Evolutionary conservation across 495 filamentous ascomycete genomes (phyloP).

Genomic region (Achaetomiella virescens): DNA sequence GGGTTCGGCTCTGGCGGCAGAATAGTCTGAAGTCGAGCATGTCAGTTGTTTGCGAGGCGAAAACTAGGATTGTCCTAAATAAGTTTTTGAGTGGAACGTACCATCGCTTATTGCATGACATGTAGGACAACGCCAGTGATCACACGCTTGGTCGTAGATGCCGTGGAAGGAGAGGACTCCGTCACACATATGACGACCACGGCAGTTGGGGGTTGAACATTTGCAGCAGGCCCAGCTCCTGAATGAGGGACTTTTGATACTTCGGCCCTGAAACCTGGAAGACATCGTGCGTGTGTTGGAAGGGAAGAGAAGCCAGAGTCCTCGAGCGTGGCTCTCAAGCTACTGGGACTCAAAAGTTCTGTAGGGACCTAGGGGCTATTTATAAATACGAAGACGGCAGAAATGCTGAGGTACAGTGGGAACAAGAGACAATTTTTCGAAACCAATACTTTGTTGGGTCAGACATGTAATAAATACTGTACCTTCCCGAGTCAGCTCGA

Average conservation of each 20-base stretch:
- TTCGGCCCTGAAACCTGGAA: background rate
- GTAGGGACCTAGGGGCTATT: no score
- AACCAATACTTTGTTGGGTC: background rate
- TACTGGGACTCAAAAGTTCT: no score
- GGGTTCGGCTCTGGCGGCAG: no score
- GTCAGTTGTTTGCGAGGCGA: background rate
- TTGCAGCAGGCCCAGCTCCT: constrained; percentile 3
- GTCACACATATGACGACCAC: background rate
- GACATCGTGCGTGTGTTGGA: background rate
- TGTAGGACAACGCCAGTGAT: constrained; percentile 2
- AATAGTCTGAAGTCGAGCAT: background rate
- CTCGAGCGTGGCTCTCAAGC: no score
- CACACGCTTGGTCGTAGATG: background rate
- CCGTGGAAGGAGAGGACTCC: background rate
- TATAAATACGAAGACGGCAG: background rate
- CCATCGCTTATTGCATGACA: background rate
- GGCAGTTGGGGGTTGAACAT: background rate
- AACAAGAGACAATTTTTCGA: background rate
- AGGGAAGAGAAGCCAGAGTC: no score
- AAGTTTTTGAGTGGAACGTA: background rate
- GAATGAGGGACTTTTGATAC: background rate
- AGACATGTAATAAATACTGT: background rate
- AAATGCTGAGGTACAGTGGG: background rate
- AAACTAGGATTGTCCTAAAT: no score
- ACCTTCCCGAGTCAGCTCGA: background rate